Evolutionary conservation across 2,329 filamentous ascomycete species (phyloP), one percentile per base, ranked within the genome.

Genomic region (Neonectria coccinea): DNA sequence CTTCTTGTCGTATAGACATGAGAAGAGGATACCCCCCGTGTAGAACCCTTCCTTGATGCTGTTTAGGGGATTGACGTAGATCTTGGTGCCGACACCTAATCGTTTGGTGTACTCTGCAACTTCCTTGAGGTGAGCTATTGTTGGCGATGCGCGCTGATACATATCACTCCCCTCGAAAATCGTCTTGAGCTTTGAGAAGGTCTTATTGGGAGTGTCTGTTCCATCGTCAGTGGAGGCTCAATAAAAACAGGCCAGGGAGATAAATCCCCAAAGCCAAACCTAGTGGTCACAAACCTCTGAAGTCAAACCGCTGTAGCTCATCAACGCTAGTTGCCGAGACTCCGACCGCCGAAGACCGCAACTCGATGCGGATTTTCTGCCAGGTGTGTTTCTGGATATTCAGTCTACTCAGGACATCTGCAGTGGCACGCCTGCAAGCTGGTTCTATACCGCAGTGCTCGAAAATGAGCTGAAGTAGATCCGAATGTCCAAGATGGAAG

Each of bases 1-100:
- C 76, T 93, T 97, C 66, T 88, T 90, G 76, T 98, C 95, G 68
- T 94, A 93, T 2, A 97, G 81, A 73, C 94, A 97, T 66, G 97
- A 92, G 76, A 99, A 98, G 47, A 98, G 83, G 29, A 98, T 84
- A 8, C 94, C 94, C 1, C 92, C 91, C 18, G 88, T 84, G 78
- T 96, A 99, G 76, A 98, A 97, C 61, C 91, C 92, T 75, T 97
- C 94, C 74, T 97, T 97, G 74, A 97, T 88, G 77, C 92, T 97
- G 75, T 90, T 92, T 7, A 99, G 84, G 0, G 95, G 94, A 68
- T 89, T 92, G 70, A 98, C 85, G 73, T 94, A 97, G 29, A 97
- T 84, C 75, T 94, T 96, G 53, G 89, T 89, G 59, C 85, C 85
- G 1, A 98, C 85, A 1, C 89, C 89, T 66, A 97, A 89, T 2